Percentiles rank a stretch among this genome's conserved stretches.
Conservation (phyloP, 345 rosid genomes). For the Hibiscus syriacus region DNA sequence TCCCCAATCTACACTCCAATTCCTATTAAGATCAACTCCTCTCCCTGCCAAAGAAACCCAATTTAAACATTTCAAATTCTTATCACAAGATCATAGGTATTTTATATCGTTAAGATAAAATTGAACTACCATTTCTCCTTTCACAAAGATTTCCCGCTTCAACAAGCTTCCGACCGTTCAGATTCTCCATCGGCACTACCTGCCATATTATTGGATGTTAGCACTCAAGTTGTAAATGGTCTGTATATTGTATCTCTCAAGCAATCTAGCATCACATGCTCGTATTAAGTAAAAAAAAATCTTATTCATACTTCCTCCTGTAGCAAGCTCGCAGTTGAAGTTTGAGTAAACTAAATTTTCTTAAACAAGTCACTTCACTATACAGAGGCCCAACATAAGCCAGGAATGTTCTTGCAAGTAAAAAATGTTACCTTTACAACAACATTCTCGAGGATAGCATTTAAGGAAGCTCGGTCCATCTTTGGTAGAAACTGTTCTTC, state of each 20-base stretch:
- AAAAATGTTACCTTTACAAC: constrained; percentile 56
- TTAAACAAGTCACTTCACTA: background rate
- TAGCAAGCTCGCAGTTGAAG: background rate
- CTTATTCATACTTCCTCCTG: background rate
- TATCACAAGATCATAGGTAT: constrained; percentile 1
- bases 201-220: constrained; percentile 21
- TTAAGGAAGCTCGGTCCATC: constrained; percentile 26
- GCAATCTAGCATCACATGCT: background rate
- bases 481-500: constrained; percentile 63
- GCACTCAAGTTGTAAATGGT: background rate
- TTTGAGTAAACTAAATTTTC: background rate
- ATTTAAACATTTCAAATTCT: constrained; percentile 9
- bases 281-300: background rate
- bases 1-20: constrained; percentile 99
- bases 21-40: constrained; percentile 95
- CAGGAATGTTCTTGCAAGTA: background rate
- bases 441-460: constrained; percentile 54
- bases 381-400: background rate
- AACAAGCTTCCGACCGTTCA: constrained; percentile 86
- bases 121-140: constrained; percentile 70
- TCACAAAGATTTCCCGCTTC: constrained; percentile 93
- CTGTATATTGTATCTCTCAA: background rate
- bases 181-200: constrained; percentile 94
- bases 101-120: constrained; percentile 6
- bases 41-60: constrained; percentile 47